These are phyloP conservation scores for Penicillium lagena DNA, from an alignment of 495 filamentous ascomycete genomes.

Conservation along the genomic window DNA sequence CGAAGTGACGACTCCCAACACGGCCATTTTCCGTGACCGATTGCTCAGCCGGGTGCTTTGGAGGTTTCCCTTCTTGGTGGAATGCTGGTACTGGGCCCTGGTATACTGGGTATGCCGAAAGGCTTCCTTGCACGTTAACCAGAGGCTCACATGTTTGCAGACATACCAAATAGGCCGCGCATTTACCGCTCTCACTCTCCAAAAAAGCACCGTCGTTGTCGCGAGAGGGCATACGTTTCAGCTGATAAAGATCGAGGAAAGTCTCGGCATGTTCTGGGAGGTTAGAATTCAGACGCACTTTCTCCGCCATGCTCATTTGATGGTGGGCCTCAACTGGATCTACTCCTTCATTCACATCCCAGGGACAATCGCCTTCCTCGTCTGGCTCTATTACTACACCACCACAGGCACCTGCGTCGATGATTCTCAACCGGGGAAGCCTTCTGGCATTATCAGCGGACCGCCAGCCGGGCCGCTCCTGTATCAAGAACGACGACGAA, in stretches of 20 bases:
- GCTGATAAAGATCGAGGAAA: conserved; percentile 48
- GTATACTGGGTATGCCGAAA: conserved; percentile 50
- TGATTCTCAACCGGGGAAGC: conserved; percentile 30
- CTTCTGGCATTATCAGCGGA: conserved; percentile 23
- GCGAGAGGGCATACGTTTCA: conserved; percentile 52
- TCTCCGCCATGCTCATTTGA: conserved; percentile 32
- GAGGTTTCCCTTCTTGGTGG: conserved; percentile 68
- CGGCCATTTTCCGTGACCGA: conserved; percentile 43
- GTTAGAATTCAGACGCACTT: conserved; percentile 49
- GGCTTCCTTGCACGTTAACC: background rate
- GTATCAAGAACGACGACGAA: conserved; percentile 58
- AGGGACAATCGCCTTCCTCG: conserved; percentile 64
- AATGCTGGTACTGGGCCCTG: conserved; percentile 77
- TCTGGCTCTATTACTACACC: conserved; percentile 62
- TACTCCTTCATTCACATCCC: conserved; percentile 83
- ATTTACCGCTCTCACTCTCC: conserved; percentile 53
- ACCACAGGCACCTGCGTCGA: conserved; percentile 41
- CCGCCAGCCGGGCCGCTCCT: conserved; percentile 43
- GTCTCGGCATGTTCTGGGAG: conserved; percentile 52
- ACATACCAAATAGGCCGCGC: conserved; percentile 59
- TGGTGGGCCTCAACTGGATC: conserved; percentile 53
- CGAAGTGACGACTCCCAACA: conserved; percentile 49
- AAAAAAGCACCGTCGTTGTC: conserved; percentile 50
- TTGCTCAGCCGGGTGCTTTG: conserved; percentile 53
- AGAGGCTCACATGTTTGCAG: conserved; percentile 14